Base-by-base conservation (phyloP, 768 basidiomycete genomes). In the Amanita phalloides region DNA sequence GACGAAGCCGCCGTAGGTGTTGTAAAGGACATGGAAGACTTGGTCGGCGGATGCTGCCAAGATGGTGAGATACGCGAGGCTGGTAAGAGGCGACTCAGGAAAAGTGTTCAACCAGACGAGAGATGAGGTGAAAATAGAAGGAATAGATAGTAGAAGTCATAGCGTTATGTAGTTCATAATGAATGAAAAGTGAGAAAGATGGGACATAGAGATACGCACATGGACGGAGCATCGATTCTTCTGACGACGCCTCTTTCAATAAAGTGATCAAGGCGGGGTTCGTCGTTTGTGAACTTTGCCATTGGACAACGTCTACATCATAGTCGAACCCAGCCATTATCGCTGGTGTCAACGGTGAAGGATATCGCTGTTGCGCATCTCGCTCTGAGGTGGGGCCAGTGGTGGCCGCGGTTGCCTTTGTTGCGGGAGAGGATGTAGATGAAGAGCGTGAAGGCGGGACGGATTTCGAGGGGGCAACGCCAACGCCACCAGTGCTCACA, bases 261-360 rank as follows among this genome's bases (percentile, higher is more conserved):
- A 51, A 26, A 23, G 6, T 41, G 6, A 17, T 51, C 41, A 51
- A 21, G 21, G 49, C 49, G 5, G 49, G 41, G n/a, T 51, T 51
- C 2, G 49, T 51, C n/a, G 42, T 51, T 51, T 51, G 49, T 21
- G 49, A 51, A 32, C 49, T 44, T 44, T 51, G 41, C 49, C 49
- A 51, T 20, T 43, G 49, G 10, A 51, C 48, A 38, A 41, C 20
- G 13, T 49, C 48, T 6, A 36, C 41, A 23, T 42, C 41, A 42
- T 4, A 42, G 20, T 42, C 41, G 41, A 42, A 23, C 20, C 41
- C 17, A 23, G 10, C 13, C 20, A 23, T 23, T 5, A 7, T 23
- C 20, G 23, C 11, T 23, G 21, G 41, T 21, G 38, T 20, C 38
- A 2, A 39, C 10, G n/a, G 38, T 23, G 39, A 42, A 3, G 39